phyloP scores from a whole-genome alignment of 2,329 filamentous ascomycete species.

The Colletotrichum ledebouriae region DNA sequence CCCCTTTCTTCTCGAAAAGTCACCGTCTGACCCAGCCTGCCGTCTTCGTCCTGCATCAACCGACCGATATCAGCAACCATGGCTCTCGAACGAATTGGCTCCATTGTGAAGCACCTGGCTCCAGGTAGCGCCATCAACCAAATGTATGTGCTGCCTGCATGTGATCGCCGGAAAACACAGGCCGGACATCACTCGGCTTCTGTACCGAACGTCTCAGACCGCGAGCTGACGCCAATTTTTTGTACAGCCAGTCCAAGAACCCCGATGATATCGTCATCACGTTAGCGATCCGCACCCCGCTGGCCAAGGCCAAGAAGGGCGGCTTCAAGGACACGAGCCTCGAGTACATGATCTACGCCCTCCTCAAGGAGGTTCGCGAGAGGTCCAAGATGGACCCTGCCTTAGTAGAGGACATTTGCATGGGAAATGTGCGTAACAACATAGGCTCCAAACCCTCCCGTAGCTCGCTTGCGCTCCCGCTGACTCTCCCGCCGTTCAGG shows the following conservation, averaged over 20 bases:
- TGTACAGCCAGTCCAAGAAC: slow-evolving; percentile 84
- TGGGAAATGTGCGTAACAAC: slow-evolving; percentile 81
- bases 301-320: slow-evolving; percentile 90
- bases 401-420: slow-evolving; percentile 88
- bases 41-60: slow-evolving; percentile 5
- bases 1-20: neutral
- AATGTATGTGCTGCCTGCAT: slow-evolving; percentile 72
- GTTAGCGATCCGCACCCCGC: slow-evolving; percentile 87
- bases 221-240: slow-evolving; percentile 40
- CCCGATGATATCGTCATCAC: slow-evolving; percentile 98
- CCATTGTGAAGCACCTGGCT: slow-evolving; percentile 87
- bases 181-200: neutral
- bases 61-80: slow-evolving; percentile 60
- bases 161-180: slow-evolving; percentile 17
- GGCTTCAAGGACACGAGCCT: slow-evolving; percentile 94
- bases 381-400: slow-evolving; percentile 83
- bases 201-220: neutral
- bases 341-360: slow-evolving; percentile 86
- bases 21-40: neutral
- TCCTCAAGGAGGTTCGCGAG: slow-evolving; percentile 81
- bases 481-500: slow-evolving; percentile 59
- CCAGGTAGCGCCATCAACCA: slow-evolving; percentile 78
- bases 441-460: neutral
- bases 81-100: slow-evolving; percentile 88
- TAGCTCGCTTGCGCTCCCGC: neutral